A percentile compares a stretch with the other conserved stretches of the same genome.
Evolutionary conservation across 2,329 filamentous ascomycete species (phyloP).

Genomic region (Penicillium sp.): DNA sequence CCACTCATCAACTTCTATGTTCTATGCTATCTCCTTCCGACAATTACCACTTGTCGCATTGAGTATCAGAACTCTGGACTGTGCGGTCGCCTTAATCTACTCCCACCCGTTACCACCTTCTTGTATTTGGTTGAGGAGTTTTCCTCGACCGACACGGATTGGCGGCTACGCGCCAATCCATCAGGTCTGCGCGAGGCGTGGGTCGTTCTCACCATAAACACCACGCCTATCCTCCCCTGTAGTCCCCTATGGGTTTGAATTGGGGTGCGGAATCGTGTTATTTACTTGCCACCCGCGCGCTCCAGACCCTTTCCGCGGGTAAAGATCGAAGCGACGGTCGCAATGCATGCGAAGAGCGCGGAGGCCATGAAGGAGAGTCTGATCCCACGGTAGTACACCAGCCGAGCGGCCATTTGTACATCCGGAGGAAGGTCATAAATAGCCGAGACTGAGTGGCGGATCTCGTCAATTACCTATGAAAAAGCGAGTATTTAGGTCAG

Average conservation of each 20-base stretch:
- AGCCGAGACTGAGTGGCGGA: constrained; percentile 60
- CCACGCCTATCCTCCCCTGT: not conserved
- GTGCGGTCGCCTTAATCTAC: not conserved
- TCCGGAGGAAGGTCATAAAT: constrained; percentile 56
- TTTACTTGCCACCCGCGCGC: constrained; percentile 9
- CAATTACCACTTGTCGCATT: not conserved
- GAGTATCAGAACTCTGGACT: not conserved
- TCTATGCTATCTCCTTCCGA: not conserved
- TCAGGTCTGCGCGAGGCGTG: not conserved
- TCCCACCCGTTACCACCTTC: not conserved
- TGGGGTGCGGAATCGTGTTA: not conserved
- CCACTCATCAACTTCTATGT: not conserved
- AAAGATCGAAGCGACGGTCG: constrained; percentile 50
- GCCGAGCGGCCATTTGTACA: constrained; percentile 54
- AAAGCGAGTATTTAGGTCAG: constrained; percentile 23
- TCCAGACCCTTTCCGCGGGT: constrained; percentile 40
- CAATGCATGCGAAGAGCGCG: constrained; percentile 52
- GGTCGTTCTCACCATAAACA: not conserved
- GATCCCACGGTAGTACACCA: constrained; percentile 61
- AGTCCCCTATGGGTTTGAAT: no score
- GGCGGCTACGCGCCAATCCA: not conserved
- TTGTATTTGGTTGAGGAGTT: no score
- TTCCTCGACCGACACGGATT: no score
- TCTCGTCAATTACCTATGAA: constrained; percentile 58
- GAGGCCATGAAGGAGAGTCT: constrained; percentile 57